Base-by-base conservation (phyloP, 805 yeast species). In the Metschnikowia anglica region DNA sequence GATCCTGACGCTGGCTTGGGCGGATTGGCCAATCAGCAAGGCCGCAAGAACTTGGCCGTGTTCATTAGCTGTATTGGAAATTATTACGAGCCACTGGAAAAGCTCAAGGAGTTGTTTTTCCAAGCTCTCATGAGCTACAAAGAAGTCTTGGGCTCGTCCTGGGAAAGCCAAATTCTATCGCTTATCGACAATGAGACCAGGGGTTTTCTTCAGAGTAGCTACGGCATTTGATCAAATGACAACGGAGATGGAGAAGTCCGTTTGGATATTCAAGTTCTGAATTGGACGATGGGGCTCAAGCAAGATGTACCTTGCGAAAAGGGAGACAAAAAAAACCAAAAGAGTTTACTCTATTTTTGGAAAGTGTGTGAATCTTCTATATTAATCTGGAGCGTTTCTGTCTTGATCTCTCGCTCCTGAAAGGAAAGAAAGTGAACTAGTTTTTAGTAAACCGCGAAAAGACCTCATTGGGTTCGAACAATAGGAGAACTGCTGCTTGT, bases 1-100 rank as follows among this genome's bases (percentile, higher is more conserved):
- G 82, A 84, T 55, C 96, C 96, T 2, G 72, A 75, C 25, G 60
- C 57, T 23, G 85, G 81, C 0, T 65, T 87, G 34, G 74, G 78
- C 0, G 73, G 71, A 2, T 60, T 70, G 36, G 60, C 66, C 24
- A 77, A 70, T 47, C 63, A 62, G 13, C 70, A 70, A 39, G 78
- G 77, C 8, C 68, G 66, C 48, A 62, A 65, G 52, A 69, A 74
- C 34, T 63, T 85, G 41, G 70, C 77, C 18, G 62, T 70, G 29
- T 80, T 86, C 46, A 58, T 84, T 23, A 77, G 75, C 38, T 76
- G 87, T 46, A 74, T 85, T 40, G 85, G 77, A 0, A 68, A 64
- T 55, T 82, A 80, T 54, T 61, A 63, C 26, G 69, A 63, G 27
- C 84, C 86, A 0, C 67, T 77, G 12, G 74, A 66, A 13, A 63